A percentile compares a stretch with the other conserved stretches of the same genome.
phyloP scores from a whole-genome alignment of 805 yeast genomes.

The Kodamaea sagamina region DNA sequence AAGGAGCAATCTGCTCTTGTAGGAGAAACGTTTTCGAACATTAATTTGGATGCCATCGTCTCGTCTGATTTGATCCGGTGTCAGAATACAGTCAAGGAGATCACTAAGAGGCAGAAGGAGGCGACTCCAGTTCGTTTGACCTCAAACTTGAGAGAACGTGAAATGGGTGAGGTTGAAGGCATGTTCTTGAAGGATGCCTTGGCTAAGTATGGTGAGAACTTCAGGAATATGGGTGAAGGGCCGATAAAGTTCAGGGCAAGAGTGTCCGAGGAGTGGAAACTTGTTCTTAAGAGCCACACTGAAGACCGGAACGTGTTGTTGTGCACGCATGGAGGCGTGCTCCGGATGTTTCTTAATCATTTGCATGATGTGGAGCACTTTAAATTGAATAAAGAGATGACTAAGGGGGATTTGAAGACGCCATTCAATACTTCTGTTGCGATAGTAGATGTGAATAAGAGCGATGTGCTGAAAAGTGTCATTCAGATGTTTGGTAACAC shows the following conservation, averaged over 20 bases:
- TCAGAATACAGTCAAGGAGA: slow-evolving; percentile 53
- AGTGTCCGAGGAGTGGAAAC: slow-evolving; percentile 48
- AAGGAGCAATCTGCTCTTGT: slow-evolving; percentile 56
- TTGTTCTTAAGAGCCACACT: slow-evolving; percentile 38
- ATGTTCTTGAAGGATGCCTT: slow-evolving; percentile 70
- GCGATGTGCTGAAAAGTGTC: slow-evolving; percentile 35
- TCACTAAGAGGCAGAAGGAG: slow-evolving; percentile 32
- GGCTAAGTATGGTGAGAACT: slow-evolving; percentile 55
- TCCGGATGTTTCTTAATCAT: slow-evolving; percentile 58
- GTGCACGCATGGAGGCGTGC: slow-evolving; percentile 82
- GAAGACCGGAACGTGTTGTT: slow-evolving; percentile 53
- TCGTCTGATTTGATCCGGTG: slow-evolving; percentile 63
- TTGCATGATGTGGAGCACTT: slow-evolving; percentile 44
- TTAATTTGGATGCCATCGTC: slow-evolving; percentile 48
- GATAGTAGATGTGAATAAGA: slow-evolving; percentile 55
- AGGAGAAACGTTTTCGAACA: slow-evolving; percentile 45
- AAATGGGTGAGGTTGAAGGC: slow-evolving; percentile 78
- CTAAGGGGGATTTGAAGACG: slow-evolving; percentile 47
- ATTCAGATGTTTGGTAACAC: slow-evolving; percentile 66
- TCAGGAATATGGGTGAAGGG: slow-evolving; percentile 68
- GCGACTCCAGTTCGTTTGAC: slow-evolving; percentile 29
- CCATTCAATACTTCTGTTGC: slow-evolving; percentile 80
- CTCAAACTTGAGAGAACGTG: slow-evolving; percentile 63
- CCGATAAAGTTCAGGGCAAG: slow-evolving; percentile 48
- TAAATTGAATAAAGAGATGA: slow-evolving; percentile 39